These are phyloP conservation scores for Avena eriantha DNA, from an alignment of 176 grass and related monocot genomes.

Conservation along the genomic window DNA sequence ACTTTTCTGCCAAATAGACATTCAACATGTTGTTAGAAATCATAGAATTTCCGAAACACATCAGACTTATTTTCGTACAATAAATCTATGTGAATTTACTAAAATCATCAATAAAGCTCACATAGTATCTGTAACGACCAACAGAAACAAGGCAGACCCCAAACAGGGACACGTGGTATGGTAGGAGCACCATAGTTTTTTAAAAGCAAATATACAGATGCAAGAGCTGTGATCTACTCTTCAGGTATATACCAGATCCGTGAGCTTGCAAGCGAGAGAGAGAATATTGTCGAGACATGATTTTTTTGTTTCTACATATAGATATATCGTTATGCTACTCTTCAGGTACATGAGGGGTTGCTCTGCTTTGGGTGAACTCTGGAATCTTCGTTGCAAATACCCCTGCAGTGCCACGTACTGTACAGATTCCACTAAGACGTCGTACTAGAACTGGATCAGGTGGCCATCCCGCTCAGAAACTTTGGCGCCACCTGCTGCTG, in stretches of 20 bases:
- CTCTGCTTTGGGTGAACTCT: conserved; percentile 10
- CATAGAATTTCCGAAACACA: no score
- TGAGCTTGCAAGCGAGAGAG: not conserved
- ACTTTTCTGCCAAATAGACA: no score
- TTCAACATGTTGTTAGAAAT: no score
- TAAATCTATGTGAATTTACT: no score
- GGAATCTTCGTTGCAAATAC: conserved; percentile 48
- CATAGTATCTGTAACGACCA: no score
- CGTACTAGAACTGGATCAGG: conserved; percentile 32
- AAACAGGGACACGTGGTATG: no score
- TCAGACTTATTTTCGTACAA: no score
- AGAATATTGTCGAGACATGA: not conserved
- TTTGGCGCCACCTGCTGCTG: not conserved
- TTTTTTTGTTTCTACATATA: conserved; percentile 28
- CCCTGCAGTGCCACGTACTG: not conserved
- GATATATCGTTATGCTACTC: conserved; percentile 29
- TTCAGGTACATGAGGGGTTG: conserved; percentile 29
- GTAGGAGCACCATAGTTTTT: no score
- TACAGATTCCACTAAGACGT: not conserved
- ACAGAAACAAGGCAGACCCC: no score
- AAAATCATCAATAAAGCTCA: no score
- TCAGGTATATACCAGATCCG: not conserved
- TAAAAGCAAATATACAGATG: no score
- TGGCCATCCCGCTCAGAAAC: not conserved
- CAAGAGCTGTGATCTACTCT: no score